Percentiles rank a stretch among this genome's conserved stretches.
phyloP scores from a whole-genome alignment of 345 rosid species.

The Abelmoschus esculentus region DNA sequence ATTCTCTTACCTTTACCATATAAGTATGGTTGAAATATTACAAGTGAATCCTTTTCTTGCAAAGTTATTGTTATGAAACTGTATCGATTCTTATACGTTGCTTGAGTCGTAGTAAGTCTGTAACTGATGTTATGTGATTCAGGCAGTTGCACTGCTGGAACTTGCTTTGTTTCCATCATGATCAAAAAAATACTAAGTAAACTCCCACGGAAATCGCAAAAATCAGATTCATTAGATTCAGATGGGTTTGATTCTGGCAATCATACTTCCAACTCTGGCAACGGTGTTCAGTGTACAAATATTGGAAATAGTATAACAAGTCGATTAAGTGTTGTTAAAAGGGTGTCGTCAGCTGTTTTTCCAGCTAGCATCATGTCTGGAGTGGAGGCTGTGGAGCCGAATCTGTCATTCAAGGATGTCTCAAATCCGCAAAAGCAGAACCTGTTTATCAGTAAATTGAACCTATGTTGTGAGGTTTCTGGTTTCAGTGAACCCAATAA shows the following conservation, averaged over 20 bases:
- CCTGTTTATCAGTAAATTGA: conserved; percentile 65
- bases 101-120: background rate
- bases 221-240: conserved; percentile 38
- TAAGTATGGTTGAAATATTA: conserved; percentile 5
- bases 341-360: conserved; percentile 77
- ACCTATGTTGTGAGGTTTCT: conserved; percentile 48
- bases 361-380: conserved; percentile 70
- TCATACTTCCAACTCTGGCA: conserved; percentile 28
- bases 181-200: conserved; percentile 36
- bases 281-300: conserved; percentile 45
- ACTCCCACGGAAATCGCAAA: conserved; percentile 57
- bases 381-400: conserved; percentile 66
- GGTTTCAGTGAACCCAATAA: conserved; percentile 38
- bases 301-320: conserved; percentile 51
- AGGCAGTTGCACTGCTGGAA: too few species aligned
- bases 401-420: conserved; percentile 63
- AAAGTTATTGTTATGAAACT: background rate
- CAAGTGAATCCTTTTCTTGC: background rate
- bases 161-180: too few species aligned
- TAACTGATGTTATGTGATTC: background rate
- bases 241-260: conserved; percentile 33
- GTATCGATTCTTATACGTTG: background rate
- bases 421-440: conserved; percentile 60
- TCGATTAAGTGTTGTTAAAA: conserved; percentile 63
- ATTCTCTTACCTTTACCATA: background rate